Conservation (phyloP, 352 stramenopile species). For the Globisporangium sylvaticum region DNA sequence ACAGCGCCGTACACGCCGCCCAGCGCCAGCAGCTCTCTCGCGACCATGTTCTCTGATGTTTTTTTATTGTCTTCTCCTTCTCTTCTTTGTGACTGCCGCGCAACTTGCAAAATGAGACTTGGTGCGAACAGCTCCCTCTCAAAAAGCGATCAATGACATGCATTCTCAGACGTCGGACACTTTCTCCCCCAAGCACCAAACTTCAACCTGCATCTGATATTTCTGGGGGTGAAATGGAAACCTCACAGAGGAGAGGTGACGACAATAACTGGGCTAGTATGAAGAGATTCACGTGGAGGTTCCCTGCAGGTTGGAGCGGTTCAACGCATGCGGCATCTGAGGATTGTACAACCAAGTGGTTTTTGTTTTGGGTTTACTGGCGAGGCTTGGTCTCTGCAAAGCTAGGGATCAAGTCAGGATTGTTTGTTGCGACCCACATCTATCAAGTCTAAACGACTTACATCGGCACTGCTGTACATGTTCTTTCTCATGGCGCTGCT, state of each 20-base stretch:
- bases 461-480: neutral
- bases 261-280: neutral
- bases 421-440: neutral
- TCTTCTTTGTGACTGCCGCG: neutral
- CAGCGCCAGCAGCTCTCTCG: conserved; percentile 24
- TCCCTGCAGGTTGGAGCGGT: neutral
- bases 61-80: neutral
- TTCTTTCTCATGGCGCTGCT: neutral
- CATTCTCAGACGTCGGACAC: neutral
- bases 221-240: neutral
- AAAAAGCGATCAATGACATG: neutral
- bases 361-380: neutral
- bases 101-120: neutral
- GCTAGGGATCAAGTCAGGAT: neutral
- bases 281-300: neutral
- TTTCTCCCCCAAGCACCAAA: neutral
- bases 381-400: neutral
- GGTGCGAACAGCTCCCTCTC: neutral
- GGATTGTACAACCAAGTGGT: neutral
- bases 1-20: conserved; percentile 30
- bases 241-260: too few species aligned
- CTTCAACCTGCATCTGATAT: neutral
- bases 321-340: neutral
- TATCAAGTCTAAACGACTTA: neutral
- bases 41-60: conserved; percentile 9